Percentiles rank a stretch among this genome's conserved stretches.
Conservation (phyloP, 176 grass and related monocot genomes). For the Oryza longistaminata region DNA sequence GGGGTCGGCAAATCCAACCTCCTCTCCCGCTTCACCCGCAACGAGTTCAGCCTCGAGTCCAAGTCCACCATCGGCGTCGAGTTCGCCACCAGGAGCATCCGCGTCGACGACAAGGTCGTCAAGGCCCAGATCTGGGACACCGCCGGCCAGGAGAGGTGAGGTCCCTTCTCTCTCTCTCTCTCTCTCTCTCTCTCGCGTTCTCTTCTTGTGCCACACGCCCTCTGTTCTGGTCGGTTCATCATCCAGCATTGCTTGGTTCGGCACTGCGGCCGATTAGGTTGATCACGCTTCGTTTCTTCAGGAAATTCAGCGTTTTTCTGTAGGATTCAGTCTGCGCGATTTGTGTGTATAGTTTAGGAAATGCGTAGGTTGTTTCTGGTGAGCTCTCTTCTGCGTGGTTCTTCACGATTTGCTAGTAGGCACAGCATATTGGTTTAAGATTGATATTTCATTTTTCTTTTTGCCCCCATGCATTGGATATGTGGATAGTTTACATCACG, state of each 20-base stretch:
- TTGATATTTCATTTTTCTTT: background rate
- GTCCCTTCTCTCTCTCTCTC: background rate
- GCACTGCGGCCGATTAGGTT: background rate
- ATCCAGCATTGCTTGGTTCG: background rate
- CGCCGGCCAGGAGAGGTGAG: slow-evolving; percentile 78
- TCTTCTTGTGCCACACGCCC: background rate
- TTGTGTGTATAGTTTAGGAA: background rate
- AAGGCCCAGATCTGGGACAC: slow-evolving; percentile 94
- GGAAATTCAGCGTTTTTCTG: background rate
- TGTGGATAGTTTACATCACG: background rate
- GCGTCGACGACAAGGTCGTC: slow-evolving; percentile 73
- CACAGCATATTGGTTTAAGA: background rate
- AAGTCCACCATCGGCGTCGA: slow-evolving; percentile 94
- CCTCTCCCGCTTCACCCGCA: slow-evolving; percentile 70
- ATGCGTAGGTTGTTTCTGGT: background rate
- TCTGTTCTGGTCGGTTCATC: background rate
- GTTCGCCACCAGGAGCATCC: slow-evolving; percentile 80
- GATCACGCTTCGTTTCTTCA: background rate
- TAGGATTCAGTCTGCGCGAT: background rate
- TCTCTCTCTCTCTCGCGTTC: no score
- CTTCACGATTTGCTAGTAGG: slow-evolving; percentile 9
- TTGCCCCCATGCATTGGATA: background rate
- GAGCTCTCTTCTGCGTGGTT: background rate
- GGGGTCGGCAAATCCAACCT: slow-evolving; percentile 86
- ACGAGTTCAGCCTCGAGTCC: slow-evolving; percentile 92